These are phyloP conservation scores for Flaveria brownii DNA, from an alignment of 129 eudicot genomes.

Conservation along the genomic window DNA sequence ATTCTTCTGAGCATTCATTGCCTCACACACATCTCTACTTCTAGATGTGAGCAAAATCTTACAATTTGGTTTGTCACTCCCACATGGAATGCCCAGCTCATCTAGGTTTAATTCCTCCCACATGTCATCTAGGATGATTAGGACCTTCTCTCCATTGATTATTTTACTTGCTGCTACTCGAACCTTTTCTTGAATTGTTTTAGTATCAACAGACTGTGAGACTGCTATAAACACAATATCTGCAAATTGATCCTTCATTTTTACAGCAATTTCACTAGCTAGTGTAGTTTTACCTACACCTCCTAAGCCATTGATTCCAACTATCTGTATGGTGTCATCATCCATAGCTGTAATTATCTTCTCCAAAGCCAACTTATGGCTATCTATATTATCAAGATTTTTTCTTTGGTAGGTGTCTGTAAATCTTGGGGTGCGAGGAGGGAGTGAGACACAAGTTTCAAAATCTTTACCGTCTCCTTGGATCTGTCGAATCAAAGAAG, in stretches of 20 bases:
- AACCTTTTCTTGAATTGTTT: constrained; percentile 7
- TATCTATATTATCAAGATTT: background rate
- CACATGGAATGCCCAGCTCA: constrained; percentile 11
- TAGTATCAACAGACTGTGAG: background rate
- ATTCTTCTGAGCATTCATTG: constrained; percentile 10
- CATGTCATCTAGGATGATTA: constrained; percentile 31
- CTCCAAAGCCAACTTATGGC: background rate
- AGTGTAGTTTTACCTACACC: constrained; percentile 30
- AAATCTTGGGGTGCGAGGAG: background rate
- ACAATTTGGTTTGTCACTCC: constrained; percentile 12
- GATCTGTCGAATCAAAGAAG: background rate
- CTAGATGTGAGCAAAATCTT: constrained; percentile 33
- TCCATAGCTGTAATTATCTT: background rate
- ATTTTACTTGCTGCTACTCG: background rate
- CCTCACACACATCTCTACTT: constrained; percentile 1
- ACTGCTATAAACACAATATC: constrained; percentile 14
- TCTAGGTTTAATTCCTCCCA: constrained; percentile 6
- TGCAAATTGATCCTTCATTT: background rate
- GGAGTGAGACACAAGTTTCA: background rate
- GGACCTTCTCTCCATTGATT: background rate
- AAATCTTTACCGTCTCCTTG: background rate
- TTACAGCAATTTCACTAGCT: constrained; percentile 17
- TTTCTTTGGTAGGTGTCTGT: background rate
- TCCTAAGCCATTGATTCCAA: constrained; percentile 28
- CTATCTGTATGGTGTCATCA: constrained; percentile 8